Evolutionary conservation across 108 stramenopile genomes (phyloP), one percentile per base, ranked within the genome.

Genomic region (Parmales sp.): DNA sequence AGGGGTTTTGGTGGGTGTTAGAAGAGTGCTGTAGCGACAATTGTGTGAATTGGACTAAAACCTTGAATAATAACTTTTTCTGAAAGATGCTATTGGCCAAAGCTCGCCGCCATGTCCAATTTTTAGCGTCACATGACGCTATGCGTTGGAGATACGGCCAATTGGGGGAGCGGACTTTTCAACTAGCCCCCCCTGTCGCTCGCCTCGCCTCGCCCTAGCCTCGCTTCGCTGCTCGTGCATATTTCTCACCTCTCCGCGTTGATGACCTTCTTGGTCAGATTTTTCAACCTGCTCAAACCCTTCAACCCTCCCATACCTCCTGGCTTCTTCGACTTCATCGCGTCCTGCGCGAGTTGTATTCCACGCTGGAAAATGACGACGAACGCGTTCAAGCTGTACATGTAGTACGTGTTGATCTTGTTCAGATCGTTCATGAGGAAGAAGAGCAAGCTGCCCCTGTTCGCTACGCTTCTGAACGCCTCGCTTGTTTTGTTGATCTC

Each of bases 351-450:
- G 16, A 75, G 44, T 25, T 82, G 80, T 36, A 87, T 87, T 39
- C 83, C 84, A n/a, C 81, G 80, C 28, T 80, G 75, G 49, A 85
- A 84, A 19, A 86, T 81, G 39, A 49, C 78, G 0, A 81, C 83
- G 72, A 87, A 87, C 0, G 84, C 76, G 7, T 81, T 80, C 39
- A 87, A 68, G 16, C 81, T 82, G 51, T 85, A 87, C 41, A 83
- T 82, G 71, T 87, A 87, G 78, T 85, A 85, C 28, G 83, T 76
- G 64, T 87, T 83, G 8, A 87, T 54, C 73, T 83, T 82, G 34
- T 77, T 70, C 28, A 87, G 68, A 36, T 77, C 68, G 65, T 83
- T 84, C 83, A 87, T 84, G 28, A 84, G 51, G 73, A 83, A 85
- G 77, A 87, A 87, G 16, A 87, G 70, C 31, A 85, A 51, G 1